These are phyloP conservation scores for Hanseniaspora occidentalis DNA, from an alignment of 805 yeast species.

Conservation along the genomic window DNA sequence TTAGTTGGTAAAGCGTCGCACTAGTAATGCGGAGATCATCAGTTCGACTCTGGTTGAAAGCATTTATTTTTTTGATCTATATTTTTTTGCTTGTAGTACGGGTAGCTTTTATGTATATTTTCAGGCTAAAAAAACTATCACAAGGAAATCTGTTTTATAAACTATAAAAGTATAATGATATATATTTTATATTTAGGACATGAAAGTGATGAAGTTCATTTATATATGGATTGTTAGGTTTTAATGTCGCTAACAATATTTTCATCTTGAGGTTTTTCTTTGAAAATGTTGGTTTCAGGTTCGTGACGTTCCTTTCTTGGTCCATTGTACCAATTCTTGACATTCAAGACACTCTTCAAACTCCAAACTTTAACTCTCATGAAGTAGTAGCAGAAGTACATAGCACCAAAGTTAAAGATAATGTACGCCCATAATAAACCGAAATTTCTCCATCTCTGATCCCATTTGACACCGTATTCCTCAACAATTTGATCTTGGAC, in stretches of 20 bases:
- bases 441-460: slow-evolving; percentile 54
- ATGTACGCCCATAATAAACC: slow-evolving; percentile 41
- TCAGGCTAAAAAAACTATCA: too few species aligned
- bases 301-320: slow-evolving; percentile 37
- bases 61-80: too few species aligned
- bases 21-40: too few species aligned
- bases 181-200: too few species aligned
- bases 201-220: too few species aligned
- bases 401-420: slow-evolving; percentile 27
- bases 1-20: too few species aligned
- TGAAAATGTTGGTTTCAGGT: slow-evolving; percentile 32
- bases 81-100: too few species aligned
- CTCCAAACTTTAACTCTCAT: slow-evolving; percentile 30
- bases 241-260: slow-evolving; percentile 13
- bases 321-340: slow-evolving; percentile 30
- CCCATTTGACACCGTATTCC: slow-evolving; percentile 27
- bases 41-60: too few species aligned
- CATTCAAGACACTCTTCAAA: slow-evolving; percentile 22
- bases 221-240: too few species aligned
- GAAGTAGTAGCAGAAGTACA: slow-evolving; percentile 26
- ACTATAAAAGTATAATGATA: neutral
- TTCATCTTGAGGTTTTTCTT: slow-evolving; percentile 29
- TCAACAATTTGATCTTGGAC: slow-evolving; percentile 49
- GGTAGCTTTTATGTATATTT: too few species aligned
- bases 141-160: too few species aligned